Percentiles rank a stretch among this genome's conserved stretches.
These are phyloP conservation scores for Colletotrichum noveboracense DNA, from an alignment of 2,329 filamentous ascomycete genomes.

Conservation along the genomic window DNA sequence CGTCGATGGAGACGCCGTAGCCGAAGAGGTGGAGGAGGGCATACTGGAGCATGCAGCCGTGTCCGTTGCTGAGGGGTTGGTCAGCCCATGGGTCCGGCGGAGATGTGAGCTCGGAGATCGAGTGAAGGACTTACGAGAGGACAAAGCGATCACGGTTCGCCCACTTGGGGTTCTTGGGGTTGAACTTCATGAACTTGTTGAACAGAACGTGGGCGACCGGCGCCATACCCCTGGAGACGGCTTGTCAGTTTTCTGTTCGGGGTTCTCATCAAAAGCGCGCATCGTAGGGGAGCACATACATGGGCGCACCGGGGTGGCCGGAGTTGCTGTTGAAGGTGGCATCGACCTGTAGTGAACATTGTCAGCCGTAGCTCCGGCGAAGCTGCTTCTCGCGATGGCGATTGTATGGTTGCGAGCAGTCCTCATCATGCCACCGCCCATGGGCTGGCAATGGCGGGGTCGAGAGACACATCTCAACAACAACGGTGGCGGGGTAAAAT, in stretches of 20 bases:
- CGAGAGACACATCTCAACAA: constrained; percentile 26
- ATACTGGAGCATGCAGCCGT: constrained; percentile 99
- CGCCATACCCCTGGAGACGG: constrained; percentile 72
- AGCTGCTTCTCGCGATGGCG: neutral
- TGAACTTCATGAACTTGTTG: constrained; percentile 99
- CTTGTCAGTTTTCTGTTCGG: constrained; percentile 32
- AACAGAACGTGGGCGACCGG: constrained; percentile 95
- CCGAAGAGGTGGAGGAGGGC: constrained; percentile 96
- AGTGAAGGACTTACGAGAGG: constrained; percentile 79
- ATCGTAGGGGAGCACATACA: constrained; percentile 59
- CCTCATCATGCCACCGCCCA: constrained; percentile 15
- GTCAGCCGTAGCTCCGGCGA: neutral
- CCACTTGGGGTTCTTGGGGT: constrained; percentile 98
- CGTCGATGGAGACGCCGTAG: constrained; percentile 84
- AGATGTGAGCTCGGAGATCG: neutral
- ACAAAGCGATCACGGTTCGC: constrained; percentile 98
- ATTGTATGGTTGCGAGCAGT: neutral
- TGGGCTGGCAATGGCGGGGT: constrained; percentile 37
- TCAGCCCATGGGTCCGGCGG: neutral
- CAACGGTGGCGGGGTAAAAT: constrained; percentile 37
- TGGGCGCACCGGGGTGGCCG: constrained; percentile 97
- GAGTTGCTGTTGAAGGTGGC: constrained; percentile 95
- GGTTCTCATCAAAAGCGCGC: neutral
- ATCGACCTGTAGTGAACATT: constrained; percentile 79
- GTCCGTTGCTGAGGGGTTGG: constrained; percentile 76